Evolutionary conservation across 257 asterid genomes (phyloP).

Genomic region (Linderniella brevidens): DNA sequence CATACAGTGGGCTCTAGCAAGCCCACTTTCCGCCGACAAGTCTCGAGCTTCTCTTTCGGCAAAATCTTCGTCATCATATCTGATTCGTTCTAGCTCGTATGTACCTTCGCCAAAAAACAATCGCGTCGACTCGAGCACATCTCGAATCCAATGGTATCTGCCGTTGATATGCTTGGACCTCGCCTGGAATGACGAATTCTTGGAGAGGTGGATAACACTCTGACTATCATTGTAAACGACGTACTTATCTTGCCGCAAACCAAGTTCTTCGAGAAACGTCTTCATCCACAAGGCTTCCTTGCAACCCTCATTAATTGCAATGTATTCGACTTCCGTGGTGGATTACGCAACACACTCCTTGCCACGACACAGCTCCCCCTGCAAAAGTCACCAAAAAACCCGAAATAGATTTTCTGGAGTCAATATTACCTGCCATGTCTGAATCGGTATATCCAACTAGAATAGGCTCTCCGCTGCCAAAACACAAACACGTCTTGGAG

Average conservation of each 20-base stretch:
- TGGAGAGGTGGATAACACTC: not conserved
- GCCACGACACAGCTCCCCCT: not conserved
- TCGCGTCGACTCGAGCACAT: not conserved
- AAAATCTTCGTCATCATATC: not conserved
- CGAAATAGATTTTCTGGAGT: not conserved
- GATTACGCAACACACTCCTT: not conserved
- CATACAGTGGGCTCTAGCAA: no score
- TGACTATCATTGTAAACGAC: not conserved
- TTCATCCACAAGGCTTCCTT: not conserved
- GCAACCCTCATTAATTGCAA: not conserved
- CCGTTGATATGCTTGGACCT: not conserved
- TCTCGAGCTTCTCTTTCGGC: not conserved
- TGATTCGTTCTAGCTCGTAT: not conserved
- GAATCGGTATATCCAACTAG: not conserved
- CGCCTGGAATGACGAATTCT: not conserved
- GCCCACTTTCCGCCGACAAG: no score
- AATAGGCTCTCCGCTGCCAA: not conserved
- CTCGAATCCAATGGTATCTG: not conserved
- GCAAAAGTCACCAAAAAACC: not conserved
- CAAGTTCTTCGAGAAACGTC: not conserved
- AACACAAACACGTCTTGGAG: not conserved
- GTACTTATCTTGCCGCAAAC: no score
- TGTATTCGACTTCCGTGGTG: not conserved
- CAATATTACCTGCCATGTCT: not conserved
- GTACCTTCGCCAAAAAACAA: not conserved